phyloP scores from a whole-genome alignment of 1,284 basidiomycete genomes.

The Ceratobasidium sp. region DNA sequence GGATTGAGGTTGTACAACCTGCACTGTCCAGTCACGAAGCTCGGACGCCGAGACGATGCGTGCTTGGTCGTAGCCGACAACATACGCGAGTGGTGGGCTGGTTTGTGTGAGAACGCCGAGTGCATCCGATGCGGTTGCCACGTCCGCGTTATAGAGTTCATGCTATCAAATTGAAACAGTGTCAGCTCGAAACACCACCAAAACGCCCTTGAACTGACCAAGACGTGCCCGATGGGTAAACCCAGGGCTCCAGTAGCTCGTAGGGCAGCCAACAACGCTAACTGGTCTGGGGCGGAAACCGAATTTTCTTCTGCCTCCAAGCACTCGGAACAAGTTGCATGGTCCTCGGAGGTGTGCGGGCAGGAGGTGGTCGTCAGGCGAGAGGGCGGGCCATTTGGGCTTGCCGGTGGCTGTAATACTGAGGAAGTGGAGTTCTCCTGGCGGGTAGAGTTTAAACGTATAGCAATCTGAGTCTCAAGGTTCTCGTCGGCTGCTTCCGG shows the following conservation, averaged over 20 bases:
- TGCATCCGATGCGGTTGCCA: not conserved
- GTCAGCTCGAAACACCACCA: not conserved
- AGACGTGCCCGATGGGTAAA: slow-evolving; percentile 45
- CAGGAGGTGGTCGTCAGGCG: slow-evolving; percentile 48
- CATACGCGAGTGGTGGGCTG: slow-evolving; percentile 65
- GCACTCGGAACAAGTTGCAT: not conserved
- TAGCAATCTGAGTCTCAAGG: slow-evolving; percentile 73
- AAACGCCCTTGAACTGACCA: slow-evolving; percentile 61
- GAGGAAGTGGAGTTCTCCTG: slow-evolving; percentile 53
- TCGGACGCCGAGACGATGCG: slow-evolving; percentile 66
- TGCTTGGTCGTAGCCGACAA: slow-evolving; percentile 73
- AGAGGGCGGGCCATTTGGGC: not conserved
- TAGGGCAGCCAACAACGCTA: slow-evolving; percentile 5
- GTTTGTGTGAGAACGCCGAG: slow-evolving; percentile 48
- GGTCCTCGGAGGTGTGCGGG: not conserved
- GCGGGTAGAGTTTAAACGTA: slow-evolving; percentile 62
- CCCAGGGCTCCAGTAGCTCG: not conserved
- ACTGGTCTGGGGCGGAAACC: not conserved
- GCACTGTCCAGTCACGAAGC: slow-evolving; percentile 71
- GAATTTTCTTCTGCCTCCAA: not conserved
- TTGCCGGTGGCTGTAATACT: not conserved
- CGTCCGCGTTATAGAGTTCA: not conserved
- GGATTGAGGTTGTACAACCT: slow-evolving; percentile 59
- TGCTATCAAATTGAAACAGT: not conserved
- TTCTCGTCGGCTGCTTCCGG: slow-evolving; percentile 77